Percentiles rank a stretch among this genome's conserved stretches.
Conservation (phyloP, 768 basidiomycete species). For the Dacryopinax spathularia region DNA sequence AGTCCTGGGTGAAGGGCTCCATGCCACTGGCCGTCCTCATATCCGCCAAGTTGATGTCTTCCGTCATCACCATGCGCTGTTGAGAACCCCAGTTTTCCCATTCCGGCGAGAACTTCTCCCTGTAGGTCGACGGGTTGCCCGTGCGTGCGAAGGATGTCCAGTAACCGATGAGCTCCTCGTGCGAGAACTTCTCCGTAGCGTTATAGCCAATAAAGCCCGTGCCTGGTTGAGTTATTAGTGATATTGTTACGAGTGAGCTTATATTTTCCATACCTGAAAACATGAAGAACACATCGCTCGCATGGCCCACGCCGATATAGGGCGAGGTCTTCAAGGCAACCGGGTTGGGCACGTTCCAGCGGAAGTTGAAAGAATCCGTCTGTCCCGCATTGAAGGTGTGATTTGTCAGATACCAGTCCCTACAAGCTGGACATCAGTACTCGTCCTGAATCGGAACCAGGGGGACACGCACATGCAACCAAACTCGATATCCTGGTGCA, state of each 20-base stretch:
- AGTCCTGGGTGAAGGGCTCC: neutral
- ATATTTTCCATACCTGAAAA: too few species aligned
- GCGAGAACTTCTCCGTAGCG: slow-evolving; percentile 28
- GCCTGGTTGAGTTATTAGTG: slow-evolving; percentile 21
- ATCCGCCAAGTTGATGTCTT: neutral
- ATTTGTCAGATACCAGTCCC: slow-evolving; percentile 31
- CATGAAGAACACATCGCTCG: too few species aligned
- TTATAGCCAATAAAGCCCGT: neutral
- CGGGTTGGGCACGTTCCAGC: slow-evolving; percentile 33
- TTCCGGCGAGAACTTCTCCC: slow-evolving; percentile 11
- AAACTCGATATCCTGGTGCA: slow-evolving; percentile 32
- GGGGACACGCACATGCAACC: slow-evolving; percentile 31
- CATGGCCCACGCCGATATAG: slow-evolving; percentile 31
- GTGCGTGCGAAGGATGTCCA: slow-evolving; percentile 32
- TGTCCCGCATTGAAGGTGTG: slow-evolving; percentile 20
- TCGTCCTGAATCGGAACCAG: neutral
- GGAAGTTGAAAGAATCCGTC: slow-evolving; percentile 17
- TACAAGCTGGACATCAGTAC: slow-evolving; percentile 10
- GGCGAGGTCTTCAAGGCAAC: slow-evolving; percentile 26
- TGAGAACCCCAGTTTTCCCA: slow-evolving; percentile 5
- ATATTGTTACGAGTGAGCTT: too few species aligned
- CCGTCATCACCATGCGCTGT: slow-evolving; percentile 5
- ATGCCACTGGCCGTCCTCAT: neutral
- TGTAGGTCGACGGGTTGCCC: slow-evolving; percentile 13
- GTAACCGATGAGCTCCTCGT: slow-evolving; percentile 30